Evolutionary conservation across 306 rosid species (phyloP).

Genomic region (Glycyrrhiza uralensis): DNA sequence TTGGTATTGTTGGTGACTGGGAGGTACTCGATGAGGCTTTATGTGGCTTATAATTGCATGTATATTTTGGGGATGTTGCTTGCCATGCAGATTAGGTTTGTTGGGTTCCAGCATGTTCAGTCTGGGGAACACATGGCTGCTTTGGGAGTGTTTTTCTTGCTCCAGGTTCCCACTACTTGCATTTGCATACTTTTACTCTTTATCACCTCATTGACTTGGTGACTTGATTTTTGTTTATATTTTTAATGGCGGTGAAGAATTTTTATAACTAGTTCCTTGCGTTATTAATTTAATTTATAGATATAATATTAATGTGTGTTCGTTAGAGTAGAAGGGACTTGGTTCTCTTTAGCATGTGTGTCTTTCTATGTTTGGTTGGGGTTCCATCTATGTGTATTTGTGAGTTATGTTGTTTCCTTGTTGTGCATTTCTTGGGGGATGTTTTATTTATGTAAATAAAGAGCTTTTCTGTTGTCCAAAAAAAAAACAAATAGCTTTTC

Average conservation of each 20-base stretch:
- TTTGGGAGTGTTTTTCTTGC: conserved; percentile 97
- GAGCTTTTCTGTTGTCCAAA: too few relatives aligned
- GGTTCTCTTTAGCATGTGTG: not conserved
- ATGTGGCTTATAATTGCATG: conserved; percentile 90
- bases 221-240: not conserved
- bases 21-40: conserved; percentile 83
- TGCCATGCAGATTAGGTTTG: conserved; percentile 98
- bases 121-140: conserved; percentile 99
- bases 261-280: not conserved
- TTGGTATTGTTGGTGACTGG: conserved; percentile 83
- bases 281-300: not conserved
- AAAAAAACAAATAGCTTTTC: not conserved
- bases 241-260: not conserved
- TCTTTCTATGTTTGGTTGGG: too few relatives aligned
- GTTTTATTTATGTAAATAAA: not conserved
- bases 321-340: not conserved
- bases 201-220: not conserved
- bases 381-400: too few relatives aligned
- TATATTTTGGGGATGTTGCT: conserved; percentile 93
- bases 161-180: conserved; percentile 58
- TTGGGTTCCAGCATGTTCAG: conserved; percentile 98
- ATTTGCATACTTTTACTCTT: not conserved
- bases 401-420: not conserved
- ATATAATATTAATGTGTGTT: not conserved
- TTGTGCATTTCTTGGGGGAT: not conserved